phyloP scores from a whole-genome alignment of 1,139 yeast species.

The Candida glucosophila region DNA sequence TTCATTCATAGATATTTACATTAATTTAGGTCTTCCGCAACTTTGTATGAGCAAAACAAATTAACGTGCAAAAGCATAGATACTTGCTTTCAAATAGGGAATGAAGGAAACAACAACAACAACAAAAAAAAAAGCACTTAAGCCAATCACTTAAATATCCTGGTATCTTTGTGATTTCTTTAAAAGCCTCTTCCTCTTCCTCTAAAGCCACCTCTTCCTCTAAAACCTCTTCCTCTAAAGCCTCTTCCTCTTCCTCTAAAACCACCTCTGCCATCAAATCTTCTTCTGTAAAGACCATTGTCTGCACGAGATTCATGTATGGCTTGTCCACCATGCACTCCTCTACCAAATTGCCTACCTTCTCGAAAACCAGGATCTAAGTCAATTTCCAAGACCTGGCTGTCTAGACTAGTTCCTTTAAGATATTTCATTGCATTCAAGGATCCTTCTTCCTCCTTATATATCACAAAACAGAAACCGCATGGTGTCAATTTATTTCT shows the following conservation, averaged over 20 bases:
- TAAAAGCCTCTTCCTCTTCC: conserved; percentile 20
- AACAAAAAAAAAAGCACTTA: too few species aligned
- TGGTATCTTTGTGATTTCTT: too few species aligned
- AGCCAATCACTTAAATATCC: too few species aligned
- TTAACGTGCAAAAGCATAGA: too few species aligned
- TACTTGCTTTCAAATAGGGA: too few species aligned
- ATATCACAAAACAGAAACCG: conserved; percentile 90
- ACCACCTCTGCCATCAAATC: conserved; percentile 17
- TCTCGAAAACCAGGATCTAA: conserved; percentile 92
- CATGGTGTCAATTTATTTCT: conserved; percentile 85
- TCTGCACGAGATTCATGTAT: conserved; percentile 24
- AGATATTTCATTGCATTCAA: conserved; percentile 74
- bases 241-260: conserved; percentile 18
- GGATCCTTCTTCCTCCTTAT: conserved; percentile 58
- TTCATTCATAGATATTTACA: too few species aligned
- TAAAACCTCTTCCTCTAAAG: conserved; percentile 18
- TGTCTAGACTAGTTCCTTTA: conserved; percentile 75
- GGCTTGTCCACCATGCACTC: conserved; percentile 81
- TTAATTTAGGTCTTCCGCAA: too few species aligned
- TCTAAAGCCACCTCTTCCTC: conserved; percentile 19
- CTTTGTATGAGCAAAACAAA: too few species aligned
- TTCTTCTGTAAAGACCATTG: conserved; percentile 12
- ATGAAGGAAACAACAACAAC: too few species aligned
- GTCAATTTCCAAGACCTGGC: conserved; percentile 71
- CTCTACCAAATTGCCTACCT: conserved; percentile 93